Percentiles rank a stretch among this genome's conserved stretches.
Evolutionary conservation across 441 rosid species (phyloP).

Genomic region (Pelargonium fulgidum): DNA sequence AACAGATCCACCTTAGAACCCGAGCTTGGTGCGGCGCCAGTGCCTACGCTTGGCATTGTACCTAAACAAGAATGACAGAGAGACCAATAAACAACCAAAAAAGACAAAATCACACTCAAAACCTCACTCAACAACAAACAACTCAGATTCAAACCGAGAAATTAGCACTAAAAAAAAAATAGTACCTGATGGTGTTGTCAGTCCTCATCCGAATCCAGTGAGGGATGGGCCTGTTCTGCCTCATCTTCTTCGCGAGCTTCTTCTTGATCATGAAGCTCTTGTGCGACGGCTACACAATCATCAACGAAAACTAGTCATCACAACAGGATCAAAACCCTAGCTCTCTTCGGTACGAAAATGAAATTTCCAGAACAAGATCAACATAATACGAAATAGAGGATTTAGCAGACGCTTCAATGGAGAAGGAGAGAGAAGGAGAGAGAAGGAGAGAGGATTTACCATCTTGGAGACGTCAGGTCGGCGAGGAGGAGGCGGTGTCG

Average conservation of each 20-base stretch:
- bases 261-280: conserved; percentile 11
- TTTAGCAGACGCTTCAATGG: background rate
- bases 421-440: no score
- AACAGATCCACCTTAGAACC: background rate
- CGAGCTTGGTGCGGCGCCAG: background rate
- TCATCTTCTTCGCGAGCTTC: conserved; percentile 12
- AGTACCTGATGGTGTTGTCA: conserved; percentile 3
- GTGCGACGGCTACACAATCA: background rate
- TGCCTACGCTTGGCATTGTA: conserved; percentile 8
- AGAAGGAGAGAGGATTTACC: background rate
- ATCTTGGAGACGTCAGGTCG: background rate
- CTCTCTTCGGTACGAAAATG: background rate
- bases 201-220: conserved; percentile 13
- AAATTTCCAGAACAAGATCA: background rate
- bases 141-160: background rate
- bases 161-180: background rate
- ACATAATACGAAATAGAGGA: background rate
- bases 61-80: background rate
- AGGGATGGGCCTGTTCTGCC: conserved; percentile 14
- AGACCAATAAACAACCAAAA: no score
- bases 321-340: no score
- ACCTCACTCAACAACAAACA: background rate
- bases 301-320: background rate
- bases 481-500: background rate
- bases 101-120: background rate